Percentiles rank a stretch among this genome's conserved stretches.
Conservation (phyloP, 345 rosid genomes). For the Laguncularia racemosa region DNA sequence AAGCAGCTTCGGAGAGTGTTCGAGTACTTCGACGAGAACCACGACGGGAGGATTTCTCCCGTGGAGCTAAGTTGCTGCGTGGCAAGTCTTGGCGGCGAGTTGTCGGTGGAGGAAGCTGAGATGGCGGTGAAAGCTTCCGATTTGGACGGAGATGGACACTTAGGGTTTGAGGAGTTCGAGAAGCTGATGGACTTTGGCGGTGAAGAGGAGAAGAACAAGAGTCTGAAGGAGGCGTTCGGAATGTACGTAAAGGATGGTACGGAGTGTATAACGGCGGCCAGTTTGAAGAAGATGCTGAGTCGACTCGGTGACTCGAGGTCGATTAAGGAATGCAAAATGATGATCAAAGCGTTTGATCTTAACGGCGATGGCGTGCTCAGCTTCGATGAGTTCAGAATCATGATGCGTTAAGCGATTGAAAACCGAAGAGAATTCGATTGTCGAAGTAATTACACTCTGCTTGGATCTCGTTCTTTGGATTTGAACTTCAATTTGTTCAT, state of each 20-base stretch:
- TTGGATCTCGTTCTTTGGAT: not conserved
- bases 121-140: conserved; percentile 41
- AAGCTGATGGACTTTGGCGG: conserved; percentile 35
- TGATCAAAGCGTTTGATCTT: conserved; percentile 58
- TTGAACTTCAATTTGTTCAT: not conserved
- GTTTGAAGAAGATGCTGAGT: conserved; percentile 50
- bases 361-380: conserved; percentile 62
- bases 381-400: conserved; percentile 59
- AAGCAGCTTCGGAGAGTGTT: conserved; percentile 31
- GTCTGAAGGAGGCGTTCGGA: conserved; percentile 46
- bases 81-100: conserved; percentile 31
- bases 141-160: conserved; percentile 49
- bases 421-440: not conserved
- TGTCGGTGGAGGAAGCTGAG: conserved; percentile 47
- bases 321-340: conserved; percentile 41
- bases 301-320: conserved; percentile 45
- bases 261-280: conserved; percentile 44
- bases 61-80: conserved; percentile 46
- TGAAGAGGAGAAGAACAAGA: conserved; percentile 35
- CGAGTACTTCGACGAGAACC: conserved; percentile 46
- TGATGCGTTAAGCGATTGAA: conserved; percentile 36
- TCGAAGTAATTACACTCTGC: not conserved
- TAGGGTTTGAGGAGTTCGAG: conserved; percentile 52
- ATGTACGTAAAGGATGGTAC: conserved; percentile 48
- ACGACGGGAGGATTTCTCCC: conserved; percentile 54